A percentile compares a stretch with the other conserved stretches of the same genome.
phyloP scores from a whole-genome alignment of 805 yeast species.

The Nakazawaea ishiwadae region DNA sequence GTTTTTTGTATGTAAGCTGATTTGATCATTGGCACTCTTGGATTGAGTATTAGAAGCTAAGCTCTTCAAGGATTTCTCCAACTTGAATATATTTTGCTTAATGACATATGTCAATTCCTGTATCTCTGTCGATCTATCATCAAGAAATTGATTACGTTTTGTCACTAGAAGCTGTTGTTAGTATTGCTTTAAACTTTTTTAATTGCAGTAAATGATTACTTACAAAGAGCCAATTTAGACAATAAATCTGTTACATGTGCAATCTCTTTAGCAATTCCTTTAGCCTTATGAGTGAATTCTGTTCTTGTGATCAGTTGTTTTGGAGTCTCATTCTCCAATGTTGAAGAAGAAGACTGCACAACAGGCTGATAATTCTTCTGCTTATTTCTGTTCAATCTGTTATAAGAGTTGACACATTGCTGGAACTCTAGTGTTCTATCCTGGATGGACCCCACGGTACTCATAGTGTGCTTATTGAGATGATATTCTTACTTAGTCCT shows the following conservation, averaged over 20 bases:
- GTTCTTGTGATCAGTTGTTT: slow-evolving; percentile 40
- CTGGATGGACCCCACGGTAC: slow-evolving; percentile 43
- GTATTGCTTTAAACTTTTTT: not conserved
- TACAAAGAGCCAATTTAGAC: slow-evolving; percentile 64
- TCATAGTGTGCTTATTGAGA: too few species aligned
- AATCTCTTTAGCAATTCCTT: slow-evolving; percentile 82
- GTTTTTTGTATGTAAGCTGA: slow-evolving; percentile 72
- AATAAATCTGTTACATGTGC: slow-evolving; percentile 79
- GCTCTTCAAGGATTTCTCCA: slow-evolving; percentile 65
- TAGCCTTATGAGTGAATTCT: slow-evolving; percentile 68
- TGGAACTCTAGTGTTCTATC: slow-evolving; percentile 92
- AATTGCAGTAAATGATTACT: slow-evolving; percentile 3
- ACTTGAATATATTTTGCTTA: slow-evolving; percentile 79
- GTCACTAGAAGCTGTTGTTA: slow-evolving; percentile 42
- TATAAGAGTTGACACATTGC: slow-evolving; percentile 78
- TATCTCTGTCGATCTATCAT: slow-evolving; percentile 91
- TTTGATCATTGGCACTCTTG: slow-evolving; percentile 49
- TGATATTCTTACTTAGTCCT: too few species aligned
- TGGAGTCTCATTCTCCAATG: not conserved
- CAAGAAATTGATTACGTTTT: slow-evolving; percentile 84
- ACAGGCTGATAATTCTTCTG: slow-evolving; percentile 20
- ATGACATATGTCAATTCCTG: slow-evolving; percentile 85
- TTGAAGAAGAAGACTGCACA: too few species aligned
- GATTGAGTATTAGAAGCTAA: slow-evolving; percentile 48
- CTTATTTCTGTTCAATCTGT: slow-evolving; percentile 48